phyloP scores from a whole-genome alignment of 805 yeast genomes.

The Osmozyma mogii region DNA sequence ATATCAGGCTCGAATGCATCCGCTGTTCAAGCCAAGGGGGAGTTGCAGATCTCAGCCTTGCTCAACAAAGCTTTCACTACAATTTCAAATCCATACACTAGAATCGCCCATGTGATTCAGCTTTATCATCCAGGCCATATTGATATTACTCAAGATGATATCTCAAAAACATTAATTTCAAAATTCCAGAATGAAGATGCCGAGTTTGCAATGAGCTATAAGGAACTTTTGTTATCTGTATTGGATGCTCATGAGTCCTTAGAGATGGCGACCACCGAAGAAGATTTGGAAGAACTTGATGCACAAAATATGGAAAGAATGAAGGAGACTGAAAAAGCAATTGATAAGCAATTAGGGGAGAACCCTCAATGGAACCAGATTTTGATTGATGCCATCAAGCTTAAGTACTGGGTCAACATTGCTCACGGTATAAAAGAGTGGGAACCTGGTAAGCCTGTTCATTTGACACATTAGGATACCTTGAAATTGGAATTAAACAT shows the following conservation, averaged over 20 bases:
- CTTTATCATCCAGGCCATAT: constrained; percentile 29
- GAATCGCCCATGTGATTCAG: constrained; percentile 38
- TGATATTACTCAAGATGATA: constrained; percentile 56
- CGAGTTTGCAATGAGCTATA: constrained; percentile 32
- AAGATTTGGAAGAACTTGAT: constrained; percentile 47
- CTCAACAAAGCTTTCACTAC: constrained; percentile 75
- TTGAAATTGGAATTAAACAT: too few relatives aligned
- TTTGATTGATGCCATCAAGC: constrained; percentile 55
- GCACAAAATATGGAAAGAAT: constrained; percentile 54
- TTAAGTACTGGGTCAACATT: constrained; percentile 82
- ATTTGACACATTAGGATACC: constrained; percentile 54
- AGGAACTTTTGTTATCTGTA: constrained; percentile 62
- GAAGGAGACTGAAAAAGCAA: constrained; percentile 29
- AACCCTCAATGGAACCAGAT: constrained; percentile 49
- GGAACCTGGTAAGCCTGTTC: constrained; percentile 64
- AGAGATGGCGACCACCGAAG: constrained; percentile 53
- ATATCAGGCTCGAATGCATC: constrained; percentile 20
- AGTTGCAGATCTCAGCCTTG: constrained; percentile 26
- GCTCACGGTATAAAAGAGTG: constrained; percentile 67
- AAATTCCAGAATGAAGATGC: constrained; percentile 27
- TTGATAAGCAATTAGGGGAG: constrained; percentile 39
- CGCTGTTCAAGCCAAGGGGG: constrained; percentile 4
- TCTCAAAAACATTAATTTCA: constrained; percentile 33
- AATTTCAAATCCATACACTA: constrained; percentile 56
- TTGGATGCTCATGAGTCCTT: constrained; percentile 80